Conservation (phyloP, 2,329 filamentous ascomycete genomes). For the Lachnellula cervina region DNA sequence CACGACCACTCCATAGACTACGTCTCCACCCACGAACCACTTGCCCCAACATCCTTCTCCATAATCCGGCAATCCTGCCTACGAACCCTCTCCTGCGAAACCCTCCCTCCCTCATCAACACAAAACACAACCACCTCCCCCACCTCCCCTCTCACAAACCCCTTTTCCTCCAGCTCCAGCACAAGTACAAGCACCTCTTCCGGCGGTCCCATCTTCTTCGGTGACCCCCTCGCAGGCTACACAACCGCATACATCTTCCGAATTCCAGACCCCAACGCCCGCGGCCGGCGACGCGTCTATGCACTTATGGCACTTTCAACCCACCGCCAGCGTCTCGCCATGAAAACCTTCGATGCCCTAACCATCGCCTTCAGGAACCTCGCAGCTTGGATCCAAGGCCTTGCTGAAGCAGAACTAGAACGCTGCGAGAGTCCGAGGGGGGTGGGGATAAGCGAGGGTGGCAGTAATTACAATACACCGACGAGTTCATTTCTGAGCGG, state of each 20-base stretch:
- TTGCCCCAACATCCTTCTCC: conserved; percentile 58
- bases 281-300: conserved; percentile 65
- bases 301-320: conserved; percentile 62
- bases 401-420: conserved; percentile 60
- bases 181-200: conserved; percentile 45
- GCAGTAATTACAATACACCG: conserved; percentile 15
- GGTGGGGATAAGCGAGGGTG: conserved; percentile 2
- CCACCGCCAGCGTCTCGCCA: conserved; percentile 58
- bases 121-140: conserved; percentile 34
- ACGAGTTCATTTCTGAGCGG: conserved; percentile 26
- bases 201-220: conserved; percentile 65
- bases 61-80: conserved; percentile 62
- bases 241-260: conserved; percentile 68
- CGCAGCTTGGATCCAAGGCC: conserved; percentile 59
- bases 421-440: conserved; percentile 24
- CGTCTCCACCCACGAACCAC: conserved; percentile 62
- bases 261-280: conserved; percentile 62
- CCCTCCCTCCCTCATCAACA: conserved; percentile 49
- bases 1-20: conserved; percentile 65
- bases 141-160: conserved; percentile 39
- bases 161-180: conserved; percentile 33
- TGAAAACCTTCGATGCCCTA: conserved; percentile 61
- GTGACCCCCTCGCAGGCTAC: conserved; percentile 59
- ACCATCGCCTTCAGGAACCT: conserved; percentile 59
- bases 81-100: conserved; percentile 62